Percentiles rank a stretch among this genome's conserved stretches.
phyloP scores from a whole-genome alignment of 768 basidiomycete species.

The Trametes gibbosa region DNA sequence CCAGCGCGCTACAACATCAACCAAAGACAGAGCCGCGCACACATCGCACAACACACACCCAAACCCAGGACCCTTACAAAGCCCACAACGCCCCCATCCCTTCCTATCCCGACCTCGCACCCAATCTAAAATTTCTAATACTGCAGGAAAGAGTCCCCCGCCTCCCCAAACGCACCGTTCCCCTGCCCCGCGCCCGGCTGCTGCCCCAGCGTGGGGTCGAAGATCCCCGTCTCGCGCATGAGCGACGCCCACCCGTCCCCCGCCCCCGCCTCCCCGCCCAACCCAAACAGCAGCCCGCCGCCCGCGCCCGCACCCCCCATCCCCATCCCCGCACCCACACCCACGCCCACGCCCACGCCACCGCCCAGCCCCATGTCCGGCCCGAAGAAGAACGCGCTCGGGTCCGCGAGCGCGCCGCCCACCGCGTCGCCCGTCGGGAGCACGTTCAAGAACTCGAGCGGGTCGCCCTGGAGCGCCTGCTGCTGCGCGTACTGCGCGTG shows the following conservation, averaged over 20 bases:
- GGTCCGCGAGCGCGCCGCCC: slow-evolving; percentile 3
- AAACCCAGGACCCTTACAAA: too few species aligned
- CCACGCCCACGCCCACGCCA: not conserved
- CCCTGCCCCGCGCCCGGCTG: slow-evolving; percentile 2
- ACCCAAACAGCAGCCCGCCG: slow-evolving; percentile 33
- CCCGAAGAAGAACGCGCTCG: slow-evolving; percentile 25
- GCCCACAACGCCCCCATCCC: too few species aligned
- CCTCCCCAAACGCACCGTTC: slow-evolving; percentile 6
- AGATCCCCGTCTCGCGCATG: slow-evolving; percentile 59
- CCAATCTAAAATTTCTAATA: too few species aligned
- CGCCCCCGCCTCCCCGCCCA: slow-evolving; percentile 30
- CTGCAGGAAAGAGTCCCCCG: not conserved
- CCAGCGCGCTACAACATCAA: too few species aligned
- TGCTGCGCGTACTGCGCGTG: not conserved
- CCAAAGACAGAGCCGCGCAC: too few species aligned
- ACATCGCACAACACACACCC: too few species aligned
- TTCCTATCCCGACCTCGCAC: too few species aligned
- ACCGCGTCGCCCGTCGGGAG: not conserved
- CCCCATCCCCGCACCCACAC: slow-evolving; percentile 49
- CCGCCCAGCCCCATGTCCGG: slow-evolving; percentile 36
- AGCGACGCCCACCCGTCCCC: slow-evolving; percentile 67
- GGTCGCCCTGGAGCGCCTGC: not conserved
- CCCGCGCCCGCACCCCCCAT: not conserved
- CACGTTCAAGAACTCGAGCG: slow-evolving; percentile 10
- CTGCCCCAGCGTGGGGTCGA: slow-evolving; percentile 31